These are phyloP conservation scores for Echeveria elegans DNA, from an alignment of 164 flowering plant species.

Conservation along the genomic window DNA sequence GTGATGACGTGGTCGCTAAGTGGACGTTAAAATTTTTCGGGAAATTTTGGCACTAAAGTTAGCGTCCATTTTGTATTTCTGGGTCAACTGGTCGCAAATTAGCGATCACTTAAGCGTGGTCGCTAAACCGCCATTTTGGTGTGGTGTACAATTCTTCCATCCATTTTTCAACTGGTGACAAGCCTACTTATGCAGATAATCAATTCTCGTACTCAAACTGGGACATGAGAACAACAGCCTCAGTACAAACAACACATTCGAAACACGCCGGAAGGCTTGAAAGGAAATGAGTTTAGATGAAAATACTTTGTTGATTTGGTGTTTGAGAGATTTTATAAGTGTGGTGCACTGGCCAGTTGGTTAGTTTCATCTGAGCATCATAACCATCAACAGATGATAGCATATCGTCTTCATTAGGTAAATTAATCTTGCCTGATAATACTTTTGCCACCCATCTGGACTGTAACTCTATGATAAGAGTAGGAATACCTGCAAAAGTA, in stretches of 20 bases:
- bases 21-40: too few species aligned
- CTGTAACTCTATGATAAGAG: constrained; percentile 16
- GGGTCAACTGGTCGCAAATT: too few species aligned
- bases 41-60: too few species aligned
- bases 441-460: constrained; percentile 32
- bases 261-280: not conserved
- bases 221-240: not conserved
- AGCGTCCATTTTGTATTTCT: too few species aligned
- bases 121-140: too few species aligned
- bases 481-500: constrained; percentile 10
- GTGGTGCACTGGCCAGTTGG: constrained; percentile 16
- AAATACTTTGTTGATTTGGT: not conserved
- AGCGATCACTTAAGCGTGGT: too few species aligned
- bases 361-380: constrained; percentile 16
- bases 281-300: not conserved
- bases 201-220: constrained; percentile 16
- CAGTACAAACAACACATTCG: not conserved
- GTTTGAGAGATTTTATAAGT: constrained; percentile 18
- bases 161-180: constrained; percentile 9
- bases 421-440: constrained; percentile 19
- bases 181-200: constrained; percentile 10
- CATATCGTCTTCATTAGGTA: constrained; percentile 25
- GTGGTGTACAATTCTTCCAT: not conserved
- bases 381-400: constrained; percentile 14
- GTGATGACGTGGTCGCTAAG: too few species aligned